A percentile compares a stretch with the other conserved stretches of the same genome.
Conservation (phyloP, 2,329 filamentous ascomycete genomes). For the Colletotrichum incanum region DNA sequence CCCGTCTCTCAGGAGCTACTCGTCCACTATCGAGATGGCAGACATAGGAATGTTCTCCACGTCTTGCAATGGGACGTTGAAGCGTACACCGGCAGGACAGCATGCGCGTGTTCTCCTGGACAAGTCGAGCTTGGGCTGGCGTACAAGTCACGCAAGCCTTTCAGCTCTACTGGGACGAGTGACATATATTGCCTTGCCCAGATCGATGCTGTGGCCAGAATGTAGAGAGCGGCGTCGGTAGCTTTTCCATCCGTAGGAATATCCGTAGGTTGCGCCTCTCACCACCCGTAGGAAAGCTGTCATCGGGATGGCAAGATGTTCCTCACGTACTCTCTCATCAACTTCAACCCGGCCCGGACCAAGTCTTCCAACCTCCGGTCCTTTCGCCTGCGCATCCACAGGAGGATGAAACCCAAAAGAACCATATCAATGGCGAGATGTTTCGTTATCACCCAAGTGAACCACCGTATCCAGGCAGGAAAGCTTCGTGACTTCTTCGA, state of each 20-base stretch:
- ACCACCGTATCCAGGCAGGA: constrained; percentile 79
- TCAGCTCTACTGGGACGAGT: background rate
- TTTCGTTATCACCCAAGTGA: constrained; percentile 78
- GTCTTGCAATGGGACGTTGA: background rate
- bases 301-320: constrained; percentile 72
- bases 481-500: constrained; percentile 76
- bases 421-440: constrained; percentile 82
- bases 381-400: constrained; percentile 81
- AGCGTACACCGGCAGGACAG: background rate
- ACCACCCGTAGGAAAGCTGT: constrained; percentile 44
- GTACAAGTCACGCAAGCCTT: background rate
- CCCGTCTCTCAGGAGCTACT: background rate
- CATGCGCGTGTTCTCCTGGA: background rate
- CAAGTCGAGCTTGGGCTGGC: background rate
- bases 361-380: constrained; percentile 82
- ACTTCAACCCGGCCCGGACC: constrained; percentile 74
- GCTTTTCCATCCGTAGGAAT: background rate
- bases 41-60: background rate
- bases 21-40: background rate
- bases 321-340: constrained; percentile 72
- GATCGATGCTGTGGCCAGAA: background rate
- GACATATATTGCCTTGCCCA: background rate
- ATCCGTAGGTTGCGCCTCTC: background rate
- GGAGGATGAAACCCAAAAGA: constrained; percentile 74
- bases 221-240: background rate